Conservation (phyloP, 1,284 basidiomycete genomes). For the Hymenochaete sp. region DNA sequence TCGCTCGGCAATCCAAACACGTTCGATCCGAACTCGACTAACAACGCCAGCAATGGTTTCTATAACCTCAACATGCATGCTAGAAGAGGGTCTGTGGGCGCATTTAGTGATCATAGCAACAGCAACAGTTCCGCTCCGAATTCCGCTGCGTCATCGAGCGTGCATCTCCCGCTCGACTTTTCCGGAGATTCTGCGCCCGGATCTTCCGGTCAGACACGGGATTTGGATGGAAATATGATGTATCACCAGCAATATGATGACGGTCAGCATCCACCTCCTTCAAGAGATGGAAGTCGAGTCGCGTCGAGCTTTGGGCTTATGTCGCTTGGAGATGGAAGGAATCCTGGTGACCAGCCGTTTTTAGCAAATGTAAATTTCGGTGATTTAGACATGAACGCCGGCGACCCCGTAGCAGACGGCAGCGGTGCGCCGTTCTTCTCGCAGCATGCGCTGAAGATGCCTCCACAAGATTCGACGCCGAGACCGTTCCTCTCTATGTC, state of each 20-base stretch:
- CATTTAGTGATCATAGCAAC: slow-evolving; percentile 13
- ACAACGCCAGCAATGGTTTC: background rate
- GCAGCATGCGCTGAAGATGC: slow-evolving; percentile 16
- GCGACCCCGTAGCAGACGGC: slow-evolving; percentile 2
- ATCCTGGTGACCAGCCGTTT: slow-evolving; percentile 9
- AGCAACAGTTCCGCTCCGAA: slow-evolving; percentile 14
- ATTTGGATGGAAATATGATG: background rate
- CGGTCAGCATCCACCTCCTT: slow-evolving; percentile 11
- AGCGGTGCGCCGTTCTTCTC: slow-evolving; percentile 17
- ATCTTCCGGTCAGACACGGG: slow-evolving; percentile 8
- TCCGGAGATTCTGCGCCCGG: background rate
- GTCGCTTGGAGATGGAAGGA: slow-evolving; percentile 11
- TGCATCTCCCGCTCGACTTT: slow-evolving; percentile 17
- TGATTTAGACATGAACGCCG: background rate
- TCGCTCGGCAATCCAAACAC: slow-evolving; percentile 10
- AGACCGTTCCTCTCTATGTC: slow-evolving; percentile 16
- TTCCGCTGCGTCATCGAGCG: slow-evolving; percentile 16
- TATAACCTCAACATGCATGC: slow-evolving; percentile 15
- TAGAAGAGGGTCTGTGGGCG: slow-evolving; percentile 13
- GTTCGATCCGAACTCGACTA: slow-evolving; percentile 7
- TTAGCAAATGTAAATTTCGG: slow-evolving; percentile 4
- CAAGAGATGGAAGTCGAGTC: slow-evolving; percentile 15
- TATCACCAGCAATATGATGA: slow-evolving; percentile 10
- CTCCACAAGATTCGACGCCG: slow-evolving; percentile 17
- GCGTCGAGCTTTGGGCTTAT: slow-evolving; percentile 15